phyloP scores from a whole-genome alignment of 208 protist genomes.

The Crithidia mellificae region DNA sequence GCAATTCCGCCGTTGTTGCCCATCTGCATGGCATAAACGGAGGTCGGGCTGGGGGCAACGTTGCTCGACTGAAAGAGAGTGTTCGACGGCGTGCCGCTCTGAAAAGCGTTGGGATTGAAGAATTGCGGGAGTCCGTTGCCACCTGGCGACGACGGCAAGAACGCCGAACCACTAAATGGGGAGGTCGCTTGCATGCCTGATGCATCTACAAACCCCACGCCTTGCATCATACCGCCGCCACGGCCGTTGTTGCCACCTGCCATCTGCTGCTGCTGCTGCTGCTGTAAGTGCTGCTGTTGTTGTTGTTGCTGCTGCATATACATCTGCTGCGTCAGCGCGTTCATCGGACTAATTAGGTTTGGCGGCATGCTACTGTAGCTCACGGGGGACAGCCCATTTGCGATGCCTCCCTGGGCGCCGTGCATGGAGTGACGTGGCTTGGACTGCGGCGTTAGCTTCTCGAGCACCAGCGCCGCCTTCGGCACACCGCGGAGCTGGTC shows the following conservation, averaged over 20 bases:
- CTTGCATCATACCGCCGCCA: neutral
- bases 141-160: neutral
- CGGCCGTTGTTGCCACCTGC: slow-evolving; percentile 10
- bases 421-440: slow-evolving; percentile 25
- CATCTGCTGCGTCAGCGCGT: slow-evolving; percentile 9
- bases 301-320: slow-evolving; percentile 26
- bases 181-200: slow-evolving; percentile 7
- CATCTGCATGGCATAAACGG: slow-evolving; percentile 26
- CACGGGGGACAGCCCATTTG: slow-evolving; percentile 1
- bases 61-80: neutral
- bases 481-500: slow-evolving; percentile 71
- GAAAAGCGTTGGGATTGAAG: slow-evolving; percentile 21
- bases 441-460: slow-evolving; percentile 59
- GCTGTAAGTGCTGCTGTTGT: slow-evolving; percentile 31
- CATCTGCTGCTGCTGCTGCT: slow-evolving; percentile 9
- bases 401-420: neutral
- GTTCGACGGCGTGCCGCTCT: neutral
- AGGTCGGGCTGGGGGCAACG: slow-evolving; percentile 12
- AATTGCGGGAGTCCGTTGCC: slow-evolving; percentile 17
- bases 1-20: slow-evolving; percentile 20
- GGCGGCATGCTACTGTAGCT: slow-evolving; percentile 6
- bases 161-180: slow-evolving; percentile 10
- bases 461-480: slow-evolving; percentile 78
- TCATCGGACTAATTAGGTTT: slow-evolving; percentile 16
- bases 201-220: slow-evolving; percentile 13